Evolutionary conservation across 2,329 filamentous ascomycete species (phyloP).

Genomic region (Corniculantispora saksenae): DNA sequence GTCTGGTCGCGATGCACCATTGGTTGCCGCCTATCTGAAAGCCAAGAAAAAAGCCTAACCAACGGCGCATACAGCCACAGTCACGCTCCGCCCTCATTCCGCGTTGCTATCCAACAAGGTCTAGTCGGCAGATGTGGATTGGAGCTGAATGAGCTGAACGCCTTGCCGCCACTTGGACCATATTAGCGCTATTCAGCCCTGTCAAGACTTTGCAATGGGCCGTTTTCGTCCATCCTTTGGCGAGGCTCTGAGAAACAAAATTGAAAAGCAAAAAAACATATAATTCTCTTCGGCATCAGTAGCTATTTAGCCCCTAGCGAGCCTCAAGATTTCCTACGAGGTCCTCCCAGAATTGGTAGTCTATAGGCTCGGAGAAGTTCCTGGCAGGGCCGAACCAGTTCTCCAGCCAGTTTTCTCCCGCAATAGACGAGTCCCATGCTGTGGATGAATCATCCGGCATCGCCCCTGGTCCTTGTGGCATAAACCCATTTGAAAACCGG

Average conservation of each 20-base stretch:
- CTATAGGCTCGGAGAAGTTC: conserved; percentile 26
- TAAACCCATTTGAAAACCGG: neutral
- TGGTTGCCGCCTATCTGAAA: neutral
- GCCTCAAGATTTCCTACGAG: conserved; percentile 23
- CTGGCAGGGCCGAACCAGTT: conserved; percentile 6
- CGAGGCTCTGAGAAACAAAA: neutral
- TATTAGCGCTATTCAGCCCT: neutral
- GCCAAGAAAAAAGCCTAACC: neutral
- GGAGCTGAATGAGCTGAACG: conserved; percentile 18
- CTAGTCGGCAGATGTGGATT: conserved; percentile 6
- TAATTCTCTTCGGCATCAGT: neutral
- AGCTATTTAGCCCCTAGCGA: neutral
- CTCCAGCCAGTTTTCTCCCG: conserved; percentile 6
- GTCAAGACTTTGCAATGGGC: neutral
- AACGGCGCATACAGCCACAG: neutral
- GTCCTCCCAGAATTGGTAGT: conserved; percentile 27
- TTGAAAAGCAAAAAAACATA: neutral
- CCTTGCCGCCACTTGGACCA: conserved; percentile 6
- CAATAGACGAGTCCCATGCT: neutral
- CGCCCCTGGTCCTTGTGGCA: neutral
- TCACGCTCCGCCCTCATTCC: conserved; percentile 5
- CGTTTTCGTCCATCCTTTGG: neutral
- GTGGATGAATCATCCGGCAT: neutral
- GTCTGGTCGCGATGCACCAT: too few species aligned
- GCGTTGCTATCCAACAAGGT: conserved; percentile 10